Evolutionary conservation across 2,329 filamentous ascomycete species (phyloP).

Genomic region (Lasiodiplodia sp.): DNA sequence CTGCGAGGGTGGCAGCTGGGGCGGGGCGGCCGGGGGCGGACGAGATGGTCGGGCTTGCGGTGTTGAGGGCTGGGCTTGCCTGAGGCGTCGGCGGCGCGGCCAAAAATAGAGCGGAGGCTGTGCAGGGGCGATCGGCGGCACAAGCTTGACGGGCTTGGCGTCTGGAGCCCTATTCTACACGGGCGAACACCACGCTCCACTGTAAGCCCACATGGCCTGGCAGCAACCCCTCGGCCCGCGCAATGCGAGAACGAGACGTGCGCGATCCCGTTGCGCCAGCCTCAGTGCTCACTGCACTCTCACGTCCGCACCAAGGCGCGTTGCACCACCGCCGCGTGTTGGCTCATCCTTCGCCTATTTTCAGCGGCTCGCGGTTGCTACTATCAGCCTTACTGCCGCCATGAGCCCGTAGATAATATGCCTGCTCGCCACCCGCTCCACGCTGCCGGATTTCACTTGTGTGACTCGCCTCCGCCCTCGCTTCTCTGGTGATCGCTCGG

Average conservation of each 20-base stretch:
- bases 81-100: background rate
- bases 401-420: background rate
- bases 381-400: constrained; percentile 16
- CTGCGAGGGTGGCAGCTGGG: background rate
- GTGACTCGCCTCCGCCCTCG: constrained; percentile 27
- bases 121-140: constrained; percentile 20
- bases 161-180: constrained; percentile 1
- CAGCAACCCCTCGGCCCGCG: background rate
- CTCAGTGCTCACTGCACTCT: background rate
- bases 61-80: constrained; percentile 4
- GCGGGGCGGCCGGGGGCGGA: background rate
- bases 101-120: constrained; percentile 10
- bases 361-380: constrained; percentile 5
- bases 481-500: constrained; percentile 20
- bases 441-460: constrained; percentile 16
- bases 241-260: constrained; percentile 1
- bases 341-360: constrained; percentile 19
- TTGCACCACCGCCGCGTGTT: constrained; percentile 27
- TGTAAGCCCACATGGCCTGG: background rate
- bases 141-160: constrained; percentile 10
- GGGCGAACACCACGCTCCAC: constrained; percentile 4
- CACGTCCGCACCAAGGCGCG: constrained; percentile 5
- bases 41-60: background rate
- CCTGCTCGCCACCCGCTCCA: constrained; percentile 9
- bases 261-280: background rate